Evolutionary conservation across 2,329 filamentous ascomycete genomes (phyloP).

Genomic region (Gaeumannomyces tritici): DNA sequence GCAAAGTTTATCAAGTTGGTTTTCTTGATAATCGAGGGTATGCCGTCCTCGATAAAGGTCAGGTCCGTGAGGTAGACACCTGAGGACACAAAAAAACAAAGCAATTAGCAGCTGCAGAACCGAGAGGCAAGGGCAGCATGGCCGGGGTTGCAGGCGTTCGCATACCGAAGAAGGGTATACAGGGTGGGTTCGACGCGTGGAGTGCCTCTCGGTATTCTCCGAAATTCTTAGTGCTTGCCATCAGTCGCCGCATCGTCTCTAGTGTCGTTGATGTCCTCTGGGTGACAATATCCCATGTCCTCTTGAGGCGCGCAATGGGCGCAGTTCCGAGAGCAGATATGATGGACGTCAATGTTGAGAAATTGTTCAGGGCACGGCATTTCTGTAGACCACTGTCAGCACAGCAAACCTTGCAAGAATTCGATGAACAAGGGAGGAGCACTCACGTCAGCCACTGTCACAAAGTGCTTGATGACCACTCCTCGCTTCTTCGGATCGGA

Average conservation of each 20-base stretch:
- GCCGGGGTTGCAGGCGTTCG: not conserved
- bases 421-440: not conserved
- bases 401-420: not conserved
- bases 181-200: slow-evolving; percentile 88
- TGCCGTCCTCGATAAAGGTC: slow-evolving; percentile 95
- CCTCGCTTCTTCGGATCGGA: slow-evolving; percentile 92
- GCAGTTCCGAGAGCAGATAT: slow-evolving; percentile 93
- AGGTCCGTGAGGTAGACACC: slow-evolving; percentile 95
- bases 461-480: slow-evolving; percentile 97
- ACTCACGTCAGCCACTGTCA: slow-evolving; percentile 85
- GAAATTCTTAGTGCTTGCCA: slow-evolving; percentile 98
- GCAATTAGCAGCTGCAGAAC: not conserved
- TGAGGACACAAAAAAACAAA: slow-evolving; percentile 22
- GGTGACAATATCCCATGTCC: slow-evolving; percentile 92
- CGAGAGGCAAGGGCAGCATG: not conserved
- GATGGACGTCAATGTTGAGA: slow-evolving; percentile 93
- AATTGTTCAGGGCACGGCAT: slow-evolving; percentile 91
- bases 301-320: slow-evolving; percentile 83
- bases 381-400: slow-evolving; percentile 46
- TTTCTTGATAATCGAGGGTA: slow-evolving; percentile 92
- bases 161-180: slow-evolving; percentile 95
- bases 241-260: slow-evolving; percentile 86
- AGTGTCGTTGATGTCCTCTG: slow-evolving; percentile 70
- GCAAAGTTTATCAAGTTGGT: slow-evolving; percentile 97
- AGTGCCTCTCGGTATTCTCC: slow-evolving; percentile 90